A percentile compares a stretch with the other conserved stretches of the same genome.
Conservation (phyloP, 1,139 yeast species). For the Kodamaea suecica region DNA sequence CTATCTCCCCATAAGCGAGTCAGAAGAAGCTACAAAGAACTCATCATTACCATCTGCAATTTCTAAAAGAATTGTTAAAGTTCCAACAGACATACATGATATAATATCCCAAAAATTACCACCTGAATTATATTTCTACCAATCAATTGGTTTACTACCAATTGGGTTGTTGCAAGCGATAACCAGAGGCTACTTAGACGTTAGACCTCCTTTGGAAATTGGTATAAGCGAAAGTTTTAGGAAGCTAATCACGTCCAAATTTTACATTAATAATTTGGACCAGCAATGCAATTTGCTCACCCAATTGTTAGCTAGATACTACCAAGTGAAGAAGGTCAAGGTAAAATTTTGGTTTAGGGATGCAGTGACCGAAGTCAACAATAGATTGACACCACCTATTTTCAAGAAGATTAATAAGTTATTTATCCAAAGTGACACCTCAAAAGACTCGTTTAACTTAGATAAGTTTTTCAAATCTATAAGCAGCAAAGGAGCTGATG, state of each 20-base stretch:
- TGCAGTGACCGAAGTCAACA: conserved; percentile 45
- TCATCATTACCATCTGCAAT: conserved; percentile 1
- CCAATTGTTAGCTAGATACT: conserved; percentile 76
- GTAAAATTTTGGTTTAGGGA: conserved; percentile 62
- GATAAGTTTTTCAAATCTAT: conserved; percentile 32
- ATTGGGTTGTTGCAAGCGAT: conserved; percentile 66
- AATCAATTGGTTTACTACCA: conserved; percentile 72
- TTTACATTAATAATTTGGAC: conserved; percentile 51
- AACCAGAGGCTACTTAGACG: conserved; percentile 59
- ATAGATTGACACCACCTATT: conserved; percentile 50
- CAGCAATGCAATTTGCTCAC: conserved; percentile 67
- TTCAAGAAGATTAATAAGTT: conserved; percentile 26
- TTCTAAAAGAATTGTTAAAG: conserved; percentile 21
- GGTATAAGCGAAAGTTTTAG: conserved; percentile 58
- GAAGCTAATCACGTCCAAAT: conserved; percentile 45
- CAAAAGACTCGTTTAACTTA: conserved; percentile 30
- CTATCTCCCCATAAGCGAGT: conserved; percentile 4
- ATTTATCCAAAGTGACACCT: conserved; percentile 12
- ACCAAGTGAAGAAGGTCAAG: conserved; percentile 68
- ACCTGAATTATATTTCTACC: conserved; percentile 79
- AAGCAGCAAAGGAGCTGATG: conserved; percentile 8
- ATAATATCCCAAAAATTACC: conserved; percentile 84
- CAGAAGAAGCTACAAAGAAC: conserved; percentile 3
- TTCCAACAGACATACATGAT: conserved; percentile 81
- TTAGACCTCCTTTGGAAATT: conserved; percentile 72